Conservation (phyloP, 75 land plant species). For the Sequoiadendron giganteum region DNA sequence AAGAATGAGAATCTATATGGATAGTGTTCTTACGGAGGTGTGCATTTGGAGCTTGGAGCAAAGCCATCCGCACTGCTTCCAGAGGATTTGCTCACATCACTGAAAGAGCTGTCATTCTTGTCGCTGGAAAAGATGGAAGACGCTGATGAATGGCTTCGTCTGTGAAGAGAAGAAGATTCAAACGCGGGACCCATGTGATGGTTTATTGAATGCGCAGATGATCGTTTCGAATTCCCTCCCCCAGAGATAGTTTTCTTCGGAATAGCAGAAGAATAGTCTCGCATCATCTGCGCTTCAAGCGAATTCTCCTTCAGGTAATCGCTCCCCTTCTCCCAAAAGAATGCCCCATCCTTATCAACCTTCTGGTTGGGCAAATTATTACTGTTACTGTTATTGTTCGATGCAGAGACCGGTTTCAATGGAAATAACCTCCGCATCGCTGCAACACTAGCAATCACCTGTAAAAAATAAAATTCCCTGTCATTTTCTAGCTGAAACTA, state of each 20-base stretch:
- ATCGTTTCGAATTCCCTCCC: conserved; percentile 11
- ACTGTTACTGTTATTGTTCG: conserved; percentile 9
- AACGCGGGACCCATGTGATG: not conserved
- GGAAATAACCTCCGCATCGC: conserved; percentile 6
- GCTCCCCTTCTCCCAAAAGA: not conserved
- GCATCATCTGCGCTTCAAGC: conserved; percentile 1
- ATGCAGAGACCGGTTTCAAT: conserved; percentile 2
- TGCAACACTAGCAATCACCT: not conserved
- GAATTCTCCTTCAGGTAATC: conserved; percentile 12
- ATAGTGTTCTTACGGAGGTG: conserved; percentile 1
- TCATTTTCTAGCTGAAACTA: not conserved
- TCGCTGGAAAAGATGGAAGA: not conserved
- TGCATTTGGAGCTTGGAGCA: not conserved
- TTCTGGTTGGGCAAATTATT: not conserved
- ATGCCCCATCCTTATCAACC: conserved; percentile 1
- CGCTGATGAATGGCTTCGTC: conserved; percentile 7
- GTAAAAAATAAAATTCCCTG: not conserved
- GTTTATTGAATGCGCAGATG: not conserved
- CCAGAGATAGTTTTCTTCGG: not conserved
- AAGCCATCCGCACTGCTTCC: not conserved
- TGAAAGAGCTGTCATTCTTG: conserved; percentile 4
- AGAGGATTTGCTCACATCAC: conserved; percentile 13
- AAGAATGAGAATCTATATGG: not conserved
- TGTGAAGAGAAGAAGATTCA: not conserved
- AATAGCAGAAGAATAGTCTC: not conserved